These are phyloP conservation scores for Aspergillus fructus DNA, from an alignment of 2,329 filamentous ascomycete genomes.

Conservation along the genomic window DNA sequence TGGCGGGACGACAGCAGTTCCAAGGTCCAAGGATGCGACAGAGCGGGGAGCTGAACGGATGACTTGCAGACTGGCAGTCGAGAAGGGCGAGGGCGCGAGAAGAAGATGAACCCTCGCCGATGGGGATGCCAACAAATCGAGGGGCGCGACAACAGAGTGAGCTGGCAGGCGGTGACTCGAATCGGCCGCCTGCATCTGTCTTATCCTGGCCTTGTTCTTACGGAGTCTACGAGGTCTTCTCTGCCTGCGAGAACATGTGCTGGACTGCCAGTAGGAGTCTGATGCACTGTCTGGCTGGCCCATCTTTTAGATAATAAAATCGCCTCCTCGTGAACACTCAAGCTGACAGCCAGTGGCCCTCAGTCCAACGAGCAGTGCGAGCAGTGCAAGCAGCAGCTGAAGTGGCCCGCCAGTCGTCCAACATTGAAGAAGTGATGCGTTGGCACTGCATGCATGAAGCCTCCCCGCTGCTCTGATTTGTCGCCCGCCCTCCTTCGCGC, in stretches of 20 bases:
- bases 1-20: not conserved
- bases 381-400: not conserved
- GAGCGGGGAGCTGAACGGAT: conserved; percentile 14
- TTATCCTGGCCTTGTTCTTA: no score
- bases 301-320: not conserved
- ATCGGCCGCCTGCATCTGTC: conserved; percentile 29
- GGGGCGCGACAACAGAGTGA: conserved; percentile 4
- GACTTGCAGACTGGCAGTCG: conserved; percentile 17
- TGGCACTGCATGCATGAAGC: conserved; percentile 37
- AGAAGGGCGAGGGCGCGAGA: conserved; percentile 5
- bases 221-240: no score
- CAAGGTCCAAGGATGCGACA: not conserved
- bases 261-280: not conserved
- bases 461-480: conserved; percentile 28
- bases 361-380: not conserved
- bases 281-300: not conserved
- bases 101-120: conserved; percentile 2
- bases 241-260: not conserved
- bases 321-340: not conserved
- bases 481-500: conserved; percentile 25
- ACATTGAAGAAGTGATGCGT: conserved; percentile 18
- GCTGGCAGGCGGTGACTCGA: conserved; percentile 27
- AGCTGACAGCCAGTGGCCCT: not conserved
- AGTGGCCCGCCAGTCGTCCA: not conserved
- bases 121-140: conserved; percentile 19